phyloP scores from a whole-genome alignment of 306 rosid species.

The Citrullus amarus region DNA sequence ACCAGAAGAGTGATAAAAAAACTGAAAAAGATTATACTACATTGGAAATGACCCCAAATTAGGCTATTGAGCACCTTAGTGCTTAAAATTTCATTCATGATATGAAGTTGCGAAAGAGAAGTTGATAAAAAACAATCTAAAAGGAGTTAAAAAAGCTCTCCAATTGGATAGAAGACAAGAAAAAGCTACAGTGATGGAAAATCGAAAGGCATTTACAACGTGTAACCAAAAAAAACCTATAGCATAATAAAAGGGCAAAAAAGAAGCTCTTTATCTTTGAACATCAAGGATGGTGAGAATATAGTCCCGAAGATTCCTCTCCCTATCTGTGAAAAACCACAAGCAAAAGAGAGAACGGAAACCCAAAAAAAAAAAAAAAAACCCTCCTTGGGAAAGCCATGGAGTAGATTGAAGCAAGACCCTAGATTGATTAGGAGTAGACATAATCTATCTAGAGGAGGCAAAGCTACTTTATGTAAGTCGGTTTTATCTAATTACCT shows the following conservation, averaged over 20 bases:
- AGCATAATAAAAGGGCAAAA: not conserved
- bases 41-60: not conserved
- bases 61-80: not conserved
- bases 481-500: no score
- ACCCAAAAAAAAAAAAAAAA: no score
- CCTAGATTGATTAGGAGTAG: no score
- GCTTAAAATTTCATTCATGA: not conserved
- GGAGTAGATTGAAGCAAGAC: no score
- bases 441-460: no score
- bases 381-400: no score
- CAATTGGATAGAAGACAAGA: not conserved
- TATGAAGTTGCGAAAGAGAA: not conserved
- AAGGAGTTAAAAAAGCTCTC: not conserved
- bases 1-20: not conserved
- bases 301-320: not conserved
- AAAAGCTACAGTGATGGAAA: not conserved
- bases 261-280: not conserved
- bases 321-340: no score
- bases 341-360: no score
- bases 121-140: not conserved
- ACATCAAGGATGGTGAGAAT: not conserved
- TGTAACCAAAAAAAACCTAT: not conserved
- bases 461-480: no score
- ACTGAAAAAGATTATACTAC: not conserved
- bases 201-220: not conserved